Conservation (phyloP, 2,329 filamentous ascomycete species). For the Ambrosiella beaveri region DNA sequence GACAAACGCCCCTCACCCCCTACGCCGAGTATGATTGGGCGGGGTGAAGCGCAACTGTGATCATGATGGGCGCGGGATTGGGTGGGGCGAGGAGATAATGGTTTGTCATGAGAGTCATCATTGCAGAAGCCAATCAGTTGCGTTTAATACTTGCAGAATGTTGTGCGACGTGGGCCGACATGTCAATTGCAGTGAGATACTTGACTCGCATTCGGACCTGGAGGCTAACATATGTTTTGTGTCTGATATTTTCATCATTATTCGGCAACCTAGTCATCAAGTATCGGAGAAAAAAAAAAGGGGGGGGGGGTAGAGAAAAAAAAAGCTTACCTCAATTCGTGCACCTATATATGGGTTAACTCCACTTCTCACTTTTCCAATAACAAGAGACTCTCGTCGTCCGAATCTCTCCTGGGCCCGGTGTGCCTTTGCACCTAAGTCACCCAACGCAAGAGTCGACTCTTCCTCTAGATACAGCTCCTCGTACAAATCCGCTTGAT, state of each 20-base stretch:
- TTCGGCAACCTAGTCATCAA: not conserved
- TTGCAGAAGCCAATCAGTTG: not conserved
- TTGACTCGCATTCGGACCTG: not conserved
- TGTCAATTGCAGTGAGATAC: not conserved
- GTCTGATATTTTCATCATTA: not conserved
- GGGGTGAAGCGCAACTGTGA: not conserved
- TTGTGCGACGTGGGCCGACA: not conserved
- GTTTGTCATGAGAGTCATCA: too few relatives aligned
- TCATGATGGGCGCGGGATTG: not conserved
- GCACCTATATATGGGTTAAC: not conserved
- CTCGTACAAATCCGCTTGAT: not conserved
- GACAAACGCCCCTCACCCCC: not conserved
- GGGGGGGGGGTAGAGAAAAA: not conserved
- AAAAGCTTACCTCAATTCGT: not conserved
- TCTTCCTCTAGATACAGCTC: conserved; percentile 10
- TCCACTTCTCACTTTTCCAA: not conserved
- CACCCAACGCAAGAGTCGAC: not conserved
- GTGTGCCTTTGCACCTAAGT: not conserved
- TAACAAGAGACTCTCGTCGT: not conserved
- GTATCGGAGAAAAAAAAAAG: not conserved
- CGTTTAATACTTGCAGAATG: not conserved
- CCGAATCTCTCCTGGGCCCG: not conserved
- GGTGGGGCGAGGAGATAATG: not conserved
- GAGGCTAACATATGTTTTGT: not conserved
- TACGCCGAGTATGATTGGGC: not conserved